Base-by-base conservation (phyloP, 1,284 basidiomycete species). In the Dichomitus squalens region DNA sequence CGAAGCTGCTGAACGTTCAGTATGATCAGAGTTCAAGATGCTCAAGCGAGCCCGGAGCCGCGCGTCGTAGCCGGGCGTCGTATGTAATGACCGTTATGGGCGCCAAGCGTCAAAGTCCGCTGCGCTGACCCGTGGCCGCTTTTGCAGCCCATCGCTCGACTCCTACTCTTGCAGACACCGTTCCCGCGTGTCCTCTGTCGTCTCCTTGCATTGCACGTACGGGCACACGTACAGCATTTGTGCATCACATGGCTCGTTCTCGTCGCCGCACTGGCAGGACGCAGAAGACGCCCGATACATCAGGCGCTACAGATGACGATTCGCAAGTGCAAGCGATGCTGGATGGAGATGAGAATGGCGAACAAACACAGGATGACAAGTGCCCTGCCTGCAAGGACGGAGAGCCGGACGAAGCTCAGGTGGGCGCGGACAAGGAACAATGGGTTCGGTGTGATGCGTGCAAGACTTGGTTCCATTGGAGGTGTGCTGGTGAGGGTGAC, bases 381-480 rank as follows among this genome's bases (percentile, higher is more conserved):
- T 70, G 67, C 27, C 68, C 67, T 3, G 67, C 67, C 5, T 70
- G 68, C 58, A 63, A 62, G 44, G 46, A 54, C 5, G 57, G 27
- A 9, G 52, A 38, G 16, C 21, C 34, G 1, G 44, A 52, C 6
- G 47, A 55, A 27, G 31, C 49, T 12, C 62, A 53, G 47, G 53
- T 48, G n/a, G 63, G 59, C 3, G 68, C 65, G 16, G 77, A 82
- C 59, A 86, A 86, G 69, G 86, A 89, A 63, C 79, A 80, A 65
- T 91, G 88, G 88, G 82, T 91, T 58, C 75, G 83, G 64, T 92
- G 90, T 70, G 89, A 91, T 66, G 81, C 79, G 31, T 92, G 90
- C 76, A 89, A 87, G 72, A 80, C 74, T 29, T 92, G 90, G 90
- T 92, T 86, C 70, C 90, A 92, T 68, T 92, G 90, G 90, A 77